These are phyloP conservation scores for Periconia sp. DNA, from an alignment of 2,329 filamentous ascomycete genomes.

Conservation along the genomic window DNA sequence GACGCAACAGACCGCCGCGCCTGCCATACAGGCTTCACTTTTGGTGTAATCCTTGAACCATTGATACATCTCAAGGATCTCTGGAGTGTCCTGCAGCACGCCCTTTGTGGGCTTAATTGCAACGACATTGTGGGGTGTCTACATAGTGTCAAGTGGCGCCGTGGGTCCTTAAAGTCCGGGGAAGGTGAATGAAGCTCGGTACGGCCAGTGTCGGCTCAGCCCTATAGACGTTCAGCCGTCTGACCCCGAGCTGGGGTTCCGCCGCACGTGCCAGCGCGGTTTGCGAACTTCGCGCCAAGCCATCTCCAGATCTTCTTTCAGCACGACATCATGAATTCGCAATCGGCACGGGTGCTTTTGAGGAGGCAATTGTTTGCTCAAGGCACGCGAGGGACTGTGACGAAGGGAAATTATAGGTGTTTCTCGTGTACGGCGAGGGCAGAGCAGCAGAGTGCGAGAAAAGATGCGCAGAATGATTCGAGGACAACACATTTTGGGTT, in stretches of 20 bases:
- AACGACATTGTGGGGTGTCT: slow-evolving; percentile 41
- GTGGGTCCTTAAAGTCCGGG: slow-evolving; percentile 34
- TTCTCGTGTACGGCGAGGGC: slow-evolving; percentile 57
- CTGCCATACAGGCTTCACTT: slow-evolving; percentile 30
- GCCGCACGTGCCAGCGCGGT: slow-evolving; percentile 36
- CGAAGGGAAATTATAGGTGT: slow-evolving; percentile 51
- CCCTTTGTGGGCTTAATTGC: slow-evolving; percentile 34
- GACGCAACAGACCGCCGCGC: slow-evolving; percentile 65
- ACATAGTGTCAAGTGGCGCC: slow-evolving; percentile 22
- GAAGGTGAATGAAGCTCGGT: slow-evolving; percentile 26
- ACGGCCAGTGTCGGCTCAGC: slow-evolving; percentile 39
- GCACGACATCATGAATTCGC: slow-evolving; percentile 29
- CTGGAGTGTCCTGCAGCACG: slow-evolving; percentile 23
- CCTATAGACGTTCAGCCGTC: slow-evolving; percentile 14
- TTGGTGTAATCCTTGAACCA: slow-evolving; percentile 15
- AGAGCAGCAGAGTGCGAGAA: slow-evolving; percentile 47
- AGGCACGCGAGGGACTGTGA: slow-evolving; percentile 17
- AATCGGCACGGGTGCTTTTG: slow-evolving; percentile 31
- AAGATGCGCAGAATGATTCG: slow-evolving; percentile 48
- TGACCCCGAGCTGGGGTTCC: slow-evolving; percentile 11
- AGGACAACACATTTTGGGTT: slow-evolving; percentile 90
- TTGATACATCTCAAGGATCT: slow-evolving; percentile 19
- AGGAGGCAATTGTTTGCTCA: slow-evolving; percentile 39
- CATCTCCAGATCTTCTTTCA: slow-evolving; percentile 14
- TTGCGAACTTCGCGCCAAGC: slow-evolving; percentile 31